phyloP scores from a whole-genome alignment of 768 basidiomycete genomes.

The Podaxis mareebaensis region DNA sequence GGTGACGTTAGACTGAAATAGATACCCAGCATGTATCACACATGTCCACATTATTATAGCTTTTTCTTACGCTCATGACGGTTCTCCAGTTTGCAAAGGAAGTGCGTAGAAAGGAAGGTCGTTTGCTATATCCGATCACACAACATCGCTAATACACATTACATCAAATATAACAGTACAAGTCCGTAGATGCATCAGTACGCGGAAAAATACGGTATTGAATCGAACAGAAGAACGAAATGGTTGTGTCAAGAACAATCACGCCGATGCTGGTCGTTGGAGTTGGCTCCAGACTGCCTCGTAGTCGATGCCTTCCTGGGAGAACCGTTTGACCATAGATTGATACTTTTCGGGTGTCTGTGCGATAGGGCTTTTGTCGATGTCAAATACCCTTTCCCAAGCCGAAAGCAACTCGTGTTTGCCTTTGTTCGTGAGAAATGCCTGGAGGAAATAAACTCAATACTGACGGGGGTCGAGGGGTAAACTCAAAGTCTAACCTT shows the following conservation, averaged over 20 bases:
- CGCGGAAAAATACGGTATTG: not conserved
- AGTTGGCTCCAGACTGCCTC: conserved; percentile 29
- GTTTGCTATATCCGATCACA: not conserved
- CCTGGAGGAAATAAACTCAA: conserved; percentile 15
- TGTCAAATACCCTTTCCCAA: conserved; percentile 26
- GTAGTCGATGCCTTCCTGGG: conserved; percentile 30
- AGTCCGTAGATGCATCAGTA: no score
- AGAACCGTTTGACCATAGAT: conserved; percentile 27
- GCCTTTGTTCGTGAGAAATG: conserved; percentile 27
- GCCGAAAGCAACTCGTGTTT: conserved; percentile 25
- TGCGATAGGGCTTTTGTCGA: conserved; percentile 2
- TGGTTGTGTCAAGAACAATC: not conserved
- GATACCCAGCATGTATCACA: not conserved
- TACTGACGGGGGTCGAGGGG: conserved; percentile 2
- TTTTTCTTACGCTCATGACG: not conserved
- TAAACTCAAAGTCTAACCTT: conserved; percentile 20
- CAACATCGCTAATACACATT: not conserved
- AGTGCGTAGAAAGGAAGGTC: not conserved
- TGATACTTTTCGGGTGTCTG: conserved; percentile 25
- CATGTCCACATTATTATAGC: not conserved
- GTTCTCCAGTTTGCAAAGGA: not conserved
- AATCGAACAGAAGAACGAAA: not conserved
- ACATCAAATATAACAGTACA: no score
- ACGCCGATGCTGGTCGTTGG: not conserved
- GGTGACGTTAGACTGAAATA: not conserved